These are phyloP conservation scores for Kwoniella sp. DNA, from an alignment of 768 basidiomycete species.

Conservation along the genomic window DNA sequence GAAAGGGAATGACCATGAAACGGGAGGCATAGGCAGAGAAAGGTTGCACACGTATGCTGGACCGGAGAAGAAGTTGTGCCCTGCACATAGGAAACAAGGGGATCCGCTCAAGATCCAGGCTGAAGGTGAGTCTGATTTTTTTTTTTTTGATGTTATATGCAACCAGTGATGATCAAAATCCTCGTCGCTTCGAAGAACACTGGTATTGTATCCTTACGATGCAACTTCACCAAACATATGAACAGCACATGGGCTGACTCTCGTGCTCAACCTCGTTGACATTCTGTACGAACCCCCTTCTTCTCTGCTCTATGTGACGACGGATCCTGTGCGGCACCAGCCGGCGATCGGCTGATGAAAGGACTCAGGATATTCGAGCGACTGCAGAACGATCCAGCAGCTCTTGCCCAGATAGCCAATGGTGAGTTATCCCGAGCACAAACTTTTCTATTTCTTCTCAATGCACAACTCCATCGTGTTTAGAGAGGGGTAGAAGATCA, in stretches of 20 bases:
- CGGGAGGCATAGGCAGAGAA: neutral
- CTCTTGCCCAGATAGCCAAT: neutral
- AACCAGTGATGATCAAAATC: neutral
- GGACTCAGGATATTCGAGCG: neutral
- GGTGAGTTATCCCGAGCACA: neutral
- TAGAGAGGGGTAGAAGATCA: no score
- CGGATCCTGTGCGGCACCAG: no score
- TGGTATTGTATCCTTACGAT: no score
- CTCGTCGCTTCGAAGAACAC: neutral
- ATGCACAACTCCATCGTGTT: no score
- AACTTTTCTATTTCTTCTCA: no score
- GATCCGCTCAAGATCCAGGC: conserved; percentile 9
- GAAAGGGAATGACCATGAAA: neutral
- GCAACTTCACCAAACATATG: no score
- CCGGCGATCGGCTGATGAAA: neutral
- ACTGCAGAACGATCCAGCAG: neutral
- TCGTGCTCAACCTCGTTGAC: no score
- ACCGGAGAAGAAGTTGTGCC: conserved; percentile 7
- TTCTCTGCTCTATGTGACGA: no score
- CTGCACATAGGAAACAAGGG: conserved; percentile 10
- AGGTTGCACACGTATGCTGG: conserved; percentile 1
- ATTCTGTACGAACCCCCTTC: no score
- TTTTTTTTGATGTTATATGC: no score
- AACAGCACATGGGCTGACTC: no score
- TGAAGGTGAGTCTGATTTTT: neutral